Percentiles rank a stretch among this genome's conserved stretches.
phyloP scores from a whole-genome alignment of 768 basidiomycete species.

The Chlorophyllum brunneum region DNA sequence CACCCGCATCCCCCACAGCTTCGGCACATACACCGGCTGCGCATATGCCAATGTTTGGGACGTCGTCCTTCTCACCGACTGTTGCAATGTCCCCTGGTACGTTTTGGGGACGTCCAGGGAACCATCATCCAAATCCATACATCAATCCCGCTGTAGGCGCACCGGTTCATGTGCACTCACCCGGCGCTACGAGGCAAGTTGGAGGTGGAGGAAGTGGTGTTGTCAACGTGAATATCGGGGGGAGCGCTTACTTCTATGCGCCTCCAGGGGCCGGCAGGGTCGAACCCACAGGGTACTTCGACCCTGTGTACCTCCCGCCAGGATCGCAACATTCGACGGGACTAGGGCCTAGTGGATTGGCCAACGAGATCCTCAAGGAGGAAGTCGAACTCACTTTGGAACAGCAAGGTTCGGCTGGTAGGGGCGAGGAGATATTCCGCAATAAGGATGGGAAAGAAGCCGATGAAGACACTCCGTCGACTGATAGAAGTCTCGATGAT shows the following conservation, averaged over 20 bases:
- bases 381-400: neutral
- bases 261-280: constrained; percentile 22
- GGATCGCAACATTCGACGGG: constrained; percentile 13
- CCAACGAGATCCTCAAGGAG: constrained; percentile 33
- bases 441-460: neutral
- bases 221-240: neutral
- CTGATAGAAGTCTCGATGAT: neutral
- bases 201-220: neutral
- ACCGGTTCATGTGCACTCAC: constrained; percentile 29
- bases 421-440: neutral
- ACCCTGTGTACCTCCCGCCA: constrained; percentile 37
- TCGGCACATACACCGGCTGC: constrained; percentile 6
- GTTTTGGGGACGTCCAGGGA: constrained; percentile 64
- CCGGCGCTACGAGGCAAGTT: constrained; percentile 16
- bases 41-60: constrained; percentile 19
- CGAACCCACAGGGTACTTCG: constrained; percentile 43
- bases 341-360: constrained; percentile 22
- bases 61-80: constrained; percentile 59
- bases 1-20: constrained; percentile 10
- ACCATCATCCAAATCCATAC: constrained; percentile 31
- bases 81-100: constrained; percentile 70
- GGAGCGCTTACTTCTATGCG: constrained; percentile 21
- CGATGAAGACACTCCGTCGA: constrained; percentile 1
- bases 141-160: constrained; percentile 46
- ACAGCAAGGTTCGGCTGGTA: neutral